Conservation (phyloP, 768 basidiomycete genomes). For the Tulasnella sp. region DNA sequence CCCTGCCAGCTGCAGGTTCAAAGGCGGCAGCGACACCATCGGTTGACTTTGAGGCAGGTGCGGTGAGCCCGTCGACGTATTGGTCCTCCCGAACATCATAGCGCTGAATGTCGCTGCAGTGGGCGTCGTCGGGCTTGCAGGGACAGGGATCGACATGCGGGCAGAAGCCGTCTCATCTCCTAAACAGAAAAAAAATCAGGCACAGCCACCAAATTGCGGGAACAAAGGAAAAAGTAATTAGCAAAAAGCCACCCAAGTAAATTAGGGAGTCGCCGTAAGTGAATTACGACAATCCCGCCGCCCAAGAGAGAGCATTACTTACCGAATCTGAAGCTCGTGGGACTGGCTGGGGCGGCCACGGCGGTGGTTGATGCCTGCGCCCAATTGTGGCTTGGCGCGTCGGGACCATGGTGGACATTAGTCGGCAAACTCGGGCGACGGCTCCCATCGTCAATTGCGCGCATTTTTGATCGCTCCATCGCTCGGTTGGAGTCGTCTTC, state of each 20-base stretch:
- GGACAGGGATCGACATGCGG: neutral
- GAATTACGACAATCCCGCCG: neutral
- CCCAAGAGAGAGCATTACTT: neutral
- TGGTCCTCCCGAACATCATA: neutral
- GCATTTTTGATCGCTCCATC: conserved; percentile 31
- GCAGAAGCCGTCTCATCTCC: neutral
- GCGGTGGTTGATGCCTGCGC: neutral
- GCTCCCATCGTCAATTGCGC: conserved; percentile 34
- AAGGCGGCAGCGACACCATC: neutral
- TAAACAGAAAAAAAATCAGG: neutral
- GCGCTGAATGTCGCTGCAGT: neutral
- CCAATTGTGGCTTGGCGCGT: neutral
- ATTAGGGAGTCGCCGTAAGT: neutral
- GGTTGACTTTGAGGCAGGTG: neutral
- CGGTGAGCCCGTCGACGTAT: neutral
- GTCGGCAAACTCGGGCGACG: conserved; percentile 32
- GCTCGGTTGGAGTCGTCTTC: conserved; percentile 24
- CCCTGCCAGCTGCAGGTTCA: neutral
- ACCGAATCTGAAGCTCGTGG: neutral
- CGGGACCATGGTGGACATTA: conserved; percentile 20
- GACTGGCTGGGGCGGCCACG: neutral
- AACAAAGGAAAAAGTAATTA: neutral
- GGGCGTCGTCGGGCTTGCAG: conserved; percentile 4
- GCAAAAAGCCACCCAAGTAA: neutral
- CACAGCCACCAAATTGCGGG: neutral